Base-by-base conservation (phyloP, 108 stramenopile species). In the Conticribra guillardii region DNA sequence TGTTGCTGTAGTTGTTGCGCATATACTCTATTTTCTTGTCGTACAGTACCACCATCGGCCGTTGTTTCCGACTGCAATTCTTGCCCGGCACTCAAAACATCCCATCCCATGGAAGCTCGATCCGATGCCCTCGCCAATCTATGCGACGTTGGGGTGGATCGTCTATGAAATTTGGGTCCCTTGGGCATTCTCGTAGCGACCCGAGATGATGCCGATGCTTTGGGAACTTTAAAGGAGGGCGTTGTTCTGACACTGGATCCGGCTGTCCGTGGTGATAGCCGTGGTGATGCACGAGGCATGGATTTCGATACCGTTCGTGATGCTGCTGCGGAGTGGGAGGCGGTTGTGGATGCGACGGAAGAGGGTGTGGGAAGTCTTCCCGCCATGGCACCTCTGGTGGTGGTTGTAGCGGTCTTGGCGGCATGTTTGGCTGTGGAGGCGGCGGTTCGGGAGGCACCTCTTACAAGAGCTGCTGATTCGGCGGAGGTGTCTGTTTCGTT, bases 71-170 rank as follows among this genome's bases (percentile, higher is more conserved):
- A 69, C 55, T 46, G 64, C 19, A 23, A 33, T 1, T 67, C 73
- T 22, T 34, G 23, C 4, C 67, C 73, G 4, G 79, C 79, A 48
- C 48, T 74, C 54, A 74, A 70, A 24, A 81, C 74, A 70, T 87
- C 88, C n/a, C 83, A 57, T 26, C 84, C 84, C n/a, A 70, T 87
- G n/a, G 84, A 81, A n/a, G 82, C 58, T 33, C 84, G 73, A 67
- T 89, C 88, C 2, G 81, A 69, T 0, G 80, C 82, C 37, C 65
- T 85, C 16, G 88, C 88, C 15, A 89, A 67, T 34, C 59, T 33
- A 41, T 79, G 45, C 28, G 63, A 51, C 21, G 68, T 48, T 37
- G 50, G 0, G 49, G 49, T 0, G 46, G 37, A n/a, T 34, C 11
- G 17, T 26, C 60, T 22, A 46, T 30, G 47, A 27, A 21, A 18